Evolutionary conservation across 2,329 filamentous ascomycete species (phyloP).

Genomic region (Emmonsia crescens): DNA sequence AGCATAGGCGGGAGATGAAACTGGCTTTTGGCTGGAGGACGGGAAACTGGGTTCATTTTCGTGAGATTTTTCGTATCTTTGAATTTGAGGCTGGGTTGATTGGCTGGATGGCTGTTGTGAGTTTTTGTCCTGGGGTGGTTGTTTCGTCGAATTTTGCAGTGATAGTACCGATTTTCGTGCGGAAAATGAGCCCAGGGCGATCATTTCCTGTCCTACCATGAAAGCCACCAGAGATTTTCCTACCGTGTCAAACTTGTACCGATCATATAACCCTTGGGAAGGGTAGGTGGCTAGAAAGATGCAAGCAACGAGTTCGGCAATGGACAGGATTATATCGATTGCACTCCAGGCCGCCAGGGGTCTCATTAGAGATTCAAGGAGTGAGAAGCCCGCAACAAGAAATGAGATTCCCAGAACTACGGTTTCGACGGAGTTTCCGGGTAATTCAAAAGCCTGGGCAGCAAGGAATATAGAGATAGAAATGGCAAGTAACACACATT

Average conservation of each 20-base stretch:
- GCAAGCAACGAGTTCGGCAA: slow-evolving; percentile 29
- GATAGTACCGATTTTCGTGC: not conserved
- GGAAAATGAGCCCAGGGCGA: slow-evolving; percentile 21
- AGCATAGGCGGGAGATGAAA: not conserved
- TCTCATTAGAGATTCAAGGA: slow-evolving; percentile 28
- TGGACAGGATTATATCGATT: slow-evolving; percentile 29
- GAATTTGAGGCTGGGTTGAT: not conserved
- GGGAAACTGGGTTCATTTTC: not conserved
- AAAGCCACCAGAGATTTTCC: slow-evolving; percentile 30
- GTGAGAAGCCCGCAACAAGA: slow-evolving; percentile 30
- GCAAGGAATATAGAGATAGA: slow-evolving; percentile 25
- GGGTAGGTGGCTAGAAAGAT: slow-evolving; percentile 28
- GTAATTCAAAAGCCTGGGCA: slow-evolving; percentile 24
- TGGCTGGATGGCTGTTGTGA: not conserved
- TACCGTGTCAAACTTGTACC: slow-evolving; percentile 29
- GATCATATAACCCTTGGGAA: slow-evolving; percentile 20
- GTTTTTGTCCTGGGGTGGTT: not conserved
- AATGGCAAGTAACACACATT: slow-evolving; percentile 9
- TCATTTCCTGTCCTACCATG: slow-evolving; percentile 29
- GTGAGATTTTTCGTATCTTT: not conserved
- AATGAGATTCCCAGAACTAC: slow-evolving; percentile 29
- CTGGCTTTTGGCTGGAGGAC: not conserved
- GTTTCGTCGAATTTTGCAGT: not conserved
- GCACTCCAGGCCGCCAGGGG: slow-evolving; percentile 29
- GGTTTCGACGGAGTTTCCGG: slow-evolving; percentile 29